Percentiles rank a stretch among this genome's conserved stretches.
Conservation (phyloP, 164 flowering plant species). For the Paratinospora sagittata region DNA sequence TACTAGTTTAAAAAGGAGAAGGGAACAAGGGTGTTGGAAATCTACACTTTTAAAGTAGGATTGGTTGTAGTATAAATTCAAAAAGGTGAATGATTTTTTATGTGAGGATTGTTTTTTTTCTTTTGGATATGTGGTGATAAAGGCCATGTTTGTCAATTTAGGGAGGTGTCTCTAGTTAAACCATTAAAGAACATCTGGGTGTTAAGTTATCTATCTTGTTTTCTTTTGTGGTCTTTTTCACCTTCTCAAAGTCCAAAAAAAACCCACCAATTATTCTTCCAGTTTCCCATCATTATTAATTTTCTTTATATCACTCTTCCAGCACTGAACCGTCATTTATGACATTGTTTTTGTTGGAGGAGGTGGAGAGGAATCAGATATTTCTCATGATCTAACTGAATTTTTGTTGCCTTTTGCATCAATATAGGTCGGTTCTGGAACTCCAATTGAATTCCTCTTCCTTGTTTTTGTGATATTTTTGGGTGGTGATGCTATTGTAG, state of each 20-base stretch:
- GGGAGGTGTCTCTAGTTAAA: conserved; percentile 3
- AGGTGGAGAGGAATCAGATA: conserved; percentile 34
- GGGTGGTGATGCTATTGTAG: conserved; percentile 18
- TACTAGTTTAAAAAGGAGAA: neutral
- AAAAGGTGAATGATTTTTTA: neutral
- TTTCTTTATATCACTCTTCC: conserved; percentile 10
- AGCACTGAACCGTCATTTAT: conserved; percentile 22
- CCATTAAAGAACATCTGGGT: conserved; percentile 12
- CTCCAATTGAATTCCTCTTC: conserved; percentile 32
- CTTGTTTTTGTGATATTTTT: conserved; percentile 18
- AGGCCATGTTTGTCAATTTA: neutral
- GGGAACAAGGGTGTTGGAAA: neutral
- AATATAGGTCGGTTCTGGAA: conserved; percentile 52
- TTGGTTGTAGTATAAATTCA: neutral
- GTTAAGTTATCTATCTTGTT: conserved; percentile 23
- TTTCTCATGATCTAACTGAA: conserved; percentile 53
- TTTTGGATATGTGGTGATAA: neutral
- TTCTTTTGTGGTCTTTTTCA: conserved; percentile 30
- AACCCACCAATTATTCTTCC: conserved; percentile 22
- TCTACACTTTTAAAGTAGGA: neutral
- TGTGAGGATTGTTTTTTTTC: neutral
- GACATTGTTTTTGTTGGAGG: conserved; percentile 23
- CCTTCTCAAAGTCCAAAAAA: conserved; percentile 22
- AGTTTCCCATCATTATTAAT: conserved; percentile 22
- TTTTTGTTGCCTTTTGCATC: conserved; percentile 34